A percentile compares a stretch with the other conserved stretches of the same genome.
Conservation (phyloP, 163 green algal species). For the Chlorella variabilis region DNA sequence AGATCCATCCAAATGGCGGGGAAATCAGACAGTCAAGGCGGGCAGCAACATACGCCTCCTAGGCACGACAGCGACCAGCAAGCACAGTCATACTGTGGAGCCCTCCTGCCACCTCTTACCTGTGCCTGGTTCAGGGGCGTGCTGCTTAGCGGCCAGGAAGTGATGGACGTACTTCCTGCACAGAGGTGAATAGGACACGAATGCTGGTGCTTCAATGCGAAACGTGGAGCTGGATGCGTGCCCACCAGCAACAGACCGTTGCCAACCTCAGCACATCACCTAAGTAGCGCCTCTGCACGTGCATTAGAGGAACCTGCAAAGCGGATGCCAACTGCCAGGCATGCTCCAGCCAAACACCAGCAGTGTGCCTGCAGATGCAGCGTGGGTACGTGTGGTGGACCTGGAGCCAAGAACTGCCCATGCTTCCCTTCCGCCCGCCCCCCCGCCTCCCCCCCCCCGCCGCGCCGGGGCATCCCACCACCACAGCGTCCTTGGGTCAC, state of each 20-base stretch:
- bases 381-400: too few species aligned
- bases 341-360: conserved; percentile 65
- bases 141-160: conserved; percentile 59
- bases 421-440: too few species aligned
- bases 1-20: neutral
- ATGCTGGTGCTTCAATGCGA: too few species aligned
- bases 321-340: conserved; percentile 79
- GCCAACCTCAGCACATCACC: too few species aligned
- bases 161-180: conserved; percentile 53
- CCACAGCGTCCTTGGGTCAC: neutral
- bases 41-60: too few species aligned
- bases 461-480: too few species aligned
- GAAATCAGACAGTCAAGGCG: neutral
- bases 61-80: too few species aligned
- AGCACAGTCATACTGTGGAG: too few species aligned
- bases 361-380: conserved; percentile 66
- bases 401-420: too few species aligned
- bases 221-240: too few species aligned
- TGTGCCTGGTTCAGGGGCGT: conserved; percentile 37
- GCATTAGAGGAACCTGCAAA: conserved; percentile 72
- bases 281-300: conserved; percentile 34
- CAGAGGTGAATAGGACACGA: too few species aligned
- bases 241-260: too few species aligned
- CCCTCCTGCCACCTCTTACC: conserved; percentile 9
- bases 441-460: neutral